These are phyloP conservation scores for Orbilia brochopaga DNA, from an alignment of 2,329 filamentous ascomycete genomes.

Conservation along the genomic window DNA sequence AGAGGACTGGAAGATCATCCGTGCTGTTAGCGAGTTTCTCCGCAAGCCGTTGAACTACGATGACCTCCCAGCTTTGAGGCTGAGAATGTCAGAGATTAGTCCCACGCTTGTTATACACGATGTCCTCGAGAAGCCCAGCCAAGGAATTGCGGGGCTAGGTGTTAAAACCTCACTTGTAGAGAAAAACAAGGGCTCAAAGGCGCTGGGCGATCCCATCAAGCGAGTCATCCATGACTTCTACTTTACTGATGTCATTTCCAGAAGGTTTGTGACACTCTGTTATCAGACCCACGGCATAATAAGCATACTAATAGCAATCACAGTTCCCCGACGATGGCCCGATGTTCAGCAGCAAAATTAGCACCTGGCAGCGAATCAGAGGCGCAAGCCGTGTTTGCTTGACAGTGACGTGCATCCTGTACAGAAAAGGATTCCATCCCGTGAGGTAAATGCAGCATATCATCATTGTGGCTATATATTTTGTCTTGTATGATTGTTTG, in stretches of 20 bases:
- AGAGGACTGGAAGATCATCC: slow-evolving; percentile 99
- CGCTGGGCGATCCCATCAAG: slow-evolving; percentile 75
- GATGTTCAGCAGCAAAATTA: slow-evolving; percentile 91
- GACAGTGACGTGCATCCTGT: slow-evolving; percentile 25
- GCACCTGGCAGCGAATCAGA: slow-evolving; percentile 47
- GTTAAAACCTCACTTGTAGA: slow-evolving; percentile 93
- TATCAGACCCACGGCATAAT: slow-evolving; percentile 39
- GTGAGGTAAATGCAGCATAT: slow-evolving; percentile 9
- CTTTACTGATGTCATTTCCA: slow-evolving; percentile 95
- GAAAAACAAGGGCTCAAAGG: slow-evolving; percentile 85
- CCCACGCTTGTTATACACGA: slow-evolving; percentile 89
- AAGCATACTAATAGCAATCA: slow-evolving; percentile 49
- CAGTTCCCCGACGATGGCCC: slow-evolving; percentile 97
- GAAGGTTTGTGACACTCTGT: slow-evolving; percentile 70
- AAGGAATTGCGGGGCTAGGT: slow-evolving; percentile 49
- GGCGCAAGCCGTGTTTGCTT: slow-evolving; percentile 46
- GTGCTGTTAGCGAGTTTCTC: slow-evolving; percentile 89
- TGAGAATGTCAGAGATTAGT: slow-evolving; percentile 94
- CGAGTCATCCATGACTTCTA: slow-evolving; percentile 95
- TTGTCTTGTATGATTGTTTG: slow-evolving; percentile 30
- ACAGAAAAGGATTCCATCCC: slow-evolving; percentile 21
- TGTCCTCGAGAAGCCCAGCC: slow-evolving; percentile 72
- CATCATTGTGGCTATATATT: slow-evolving; percentile 23
- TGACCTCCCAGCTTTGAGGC: slow-evolving; percentile 83
- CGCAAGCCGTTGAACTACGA: slow-evolving; percentile 88